Evolutionary conservation across 2,329 filamentous ascomycete genomes (phyloP).

Genomic region (Dactylonectria estremocensis): DNA sequence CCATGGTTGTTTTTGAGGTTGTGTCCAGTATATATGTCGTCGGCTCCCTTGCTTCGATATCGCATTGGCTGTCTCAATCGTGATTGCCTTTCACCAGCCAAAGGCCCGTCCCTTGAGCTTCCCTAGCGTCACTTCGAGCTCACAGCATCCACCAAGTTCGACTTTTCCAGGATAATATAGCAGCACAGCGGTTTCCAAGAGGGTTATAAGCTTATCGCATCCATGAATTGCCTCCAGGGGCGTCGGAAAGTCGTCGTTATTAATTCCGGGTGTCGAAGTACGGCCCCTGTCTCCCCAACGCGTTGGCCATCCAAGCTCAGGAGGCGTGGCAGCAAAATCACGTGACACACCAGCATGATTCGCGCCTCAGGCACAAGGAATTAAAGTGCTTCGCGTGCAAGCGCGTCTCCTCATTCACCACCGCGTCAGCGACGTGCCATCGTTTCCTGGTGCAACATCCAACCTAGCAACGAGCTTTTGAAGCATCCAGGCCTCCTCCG

Average conservation of each 20-base stretch:
- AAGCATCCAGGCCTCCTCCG: slow-evolving; percentile 30
- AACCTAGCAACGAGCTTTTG: slow-evolving; percentile 44
- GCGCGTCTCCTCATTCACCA: slow-evolving; percentile 54
- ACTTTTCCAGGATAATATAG: slow-evolving; percentile 28
- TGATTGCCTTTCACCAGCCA: slow-evolving; percentile 35
- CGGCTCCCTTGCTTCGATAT: slow-evolving; percentile 29
- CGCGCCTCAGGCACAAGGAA: slow-evolving; percentile 54
- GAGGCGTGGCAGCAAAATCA: slow-evolving; percentile 49
- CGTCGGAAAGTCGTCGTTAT: slow-evolving; percentile 41
- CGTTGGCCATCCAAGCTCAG: slow-evolving; percentile 48
- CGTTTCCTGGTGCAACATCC: slow-evolving; percentile 48
- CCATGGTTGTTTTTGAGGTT: slow-evolving; percentile 57
- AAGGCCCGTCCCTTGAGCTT: slow-evolving; percentile 40
- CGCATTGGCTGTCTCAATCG: slow-evolving; percentile 40
- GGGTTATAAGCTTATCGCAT: slow-evolving; percentile 40
- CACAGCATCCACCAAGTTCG: slow-evolving; percentile 31
- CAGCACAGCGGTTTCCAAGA: slow-evolving; percentile 21
- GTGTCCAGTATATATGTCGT: slow-evolving; percentile 22
- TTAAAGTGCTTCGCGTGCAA: slow-evolving; percentile 58
- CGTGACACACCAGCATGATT: slow-evolving; percentile 43
- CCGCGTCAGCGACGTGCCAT: slow-evolving; percentile 57
- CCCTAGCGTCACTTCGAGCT: slow-evolving; percentile 39
- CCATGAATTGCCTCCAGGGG: slow-evolving; percentile 34
- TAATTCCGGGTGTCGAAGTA: slow-evolving; percentile 37
- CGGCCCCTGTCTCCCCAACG: slow-evolving; percentile 42